Base-by-base conservation (phyloP, 306 rosid species). In the Vicia sativa region DNA sequence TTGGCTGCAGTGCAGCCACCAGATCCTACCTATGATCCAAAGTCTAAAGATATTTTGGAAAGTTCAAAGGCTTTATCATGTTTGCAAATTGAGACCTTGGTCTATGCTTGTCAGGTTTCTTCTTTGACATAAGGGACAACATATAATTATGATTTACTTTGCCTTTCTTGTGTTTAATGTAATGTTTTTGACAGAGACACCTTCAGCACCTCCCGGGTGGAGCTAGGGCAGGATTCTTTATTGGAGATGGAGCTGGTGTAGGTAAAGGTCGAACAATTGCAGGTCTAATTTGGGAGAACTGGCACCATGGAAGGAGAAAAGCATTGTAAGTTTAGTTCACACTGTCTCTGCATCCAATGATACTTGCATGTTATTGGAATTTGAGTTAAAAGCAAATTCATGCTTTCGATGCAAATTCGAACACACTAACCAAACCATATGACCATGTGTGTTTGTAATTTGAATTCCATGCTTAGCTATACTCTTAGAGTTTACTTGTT, bases 161-260 rank as follows among this genome's bases (percentile, higher is more conserved):
- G 57, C 52, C 31, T 69, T 43, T 77, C 49, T 54, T 64, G 71
- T 82, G 67, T 63, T 29, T 74, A 67, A 75, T 78, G 80, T 80
- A 37, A 62, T 76, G 78, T 83, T 74, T 61, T 55, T 80, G 84
- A 58, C 96, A 93, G 99, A 90, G 99, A 72, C 97, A 93, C 78
- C 85, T 85, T 55, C 96, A 93, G 42, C 96, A 81, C 80, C 95
- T 93, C 76, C 80, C 97, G 0, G 77, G 46, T 78, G 86, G 81
- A 37, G 83, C 82, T 67, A 82, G 97, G 81, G 97, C 92, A 28
- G 99, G 99, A 68, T 93, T 90, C 77, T 93, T 93, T 71, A 56
- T 90, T 37, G 99, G 99, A 70, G 99, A 93, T 79, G 99, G 99
- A 70, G 99, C 99, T 72, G 99, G 99, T 69, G 97, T 93, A 66